Evolutionary conservation across 306 rosid species (phyloP).

Genomic region (Carpinus viminea): DNA sequence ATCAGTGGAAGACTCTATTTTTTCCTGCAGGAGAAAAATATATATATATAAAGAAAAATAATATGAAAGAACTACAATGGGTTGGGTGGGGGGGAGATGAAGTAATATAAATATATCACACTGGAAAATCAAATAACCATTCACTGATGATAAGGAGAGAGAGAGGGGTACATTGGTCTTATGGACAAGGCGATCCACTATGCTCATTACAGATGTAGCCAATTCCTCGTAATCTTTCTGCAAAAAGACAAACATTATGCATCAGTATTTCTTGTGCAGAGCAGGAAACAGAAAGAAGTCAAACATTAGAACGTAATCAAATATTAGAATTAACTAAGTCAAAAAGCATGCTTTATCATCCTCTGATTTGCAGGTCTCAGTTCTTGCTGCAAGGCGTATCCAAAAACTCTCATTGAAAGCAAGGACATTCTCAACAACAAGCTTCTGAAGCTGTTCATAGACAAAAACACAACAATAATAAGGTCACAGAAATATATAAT

Average conservation of each 20-base stretch:
- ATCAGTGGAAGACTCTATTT: constrained; percentile 89
- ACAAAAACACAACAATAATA: constrained; percentile 26
- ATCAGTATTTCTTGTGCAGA: constrained; percentile 14
- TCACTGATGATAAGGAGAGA: constrained; percentile 1
- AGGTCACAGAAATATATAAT: constrained; percentile 14
- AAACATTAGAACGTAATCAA: constrained; percentile 1
- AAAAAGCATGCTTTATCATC: constrained; percentile 80
- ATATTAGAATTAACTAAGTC: constrained; percentile 28
- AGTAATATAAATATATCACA: constrained; percentile 17
- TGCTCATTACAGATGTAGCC: constrained; percentile 71
- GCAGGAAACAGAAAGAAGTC: constrained; percentile 20
- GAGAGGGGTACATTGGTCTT: constrained; percentile 66
- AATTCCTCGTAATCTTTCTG: constrained; percentile 96
- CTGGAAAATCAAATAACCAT: constrained; percentile 17
- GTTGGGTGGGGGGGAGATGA: not conserved
- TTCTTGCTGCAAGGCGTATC: constrained; percentile 87
- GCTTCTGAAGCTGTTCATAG: constrained; percentile 74
- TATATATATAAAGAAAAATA: not conserved
- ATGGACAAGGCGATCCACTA: constrained; percentile 73
- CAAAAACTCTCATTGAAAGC: constrained; percentile 84
- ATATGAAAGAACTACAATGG: not conserved
- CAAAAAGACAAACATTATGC: constrained; percentile 28
- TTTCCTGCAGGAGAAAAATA: constrained; percentile 53
- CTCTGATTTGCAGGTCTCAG: constrained; percentile 87
- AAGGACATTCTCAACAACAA: constrained; percentile 79